Percentiles rank a stretch among this genome's conserved stretches.
phyloP scores from a whole-genome alignment of 1,284 basidiomycete genomes.

The Erythrobasidium hasegawianum region DNA sequence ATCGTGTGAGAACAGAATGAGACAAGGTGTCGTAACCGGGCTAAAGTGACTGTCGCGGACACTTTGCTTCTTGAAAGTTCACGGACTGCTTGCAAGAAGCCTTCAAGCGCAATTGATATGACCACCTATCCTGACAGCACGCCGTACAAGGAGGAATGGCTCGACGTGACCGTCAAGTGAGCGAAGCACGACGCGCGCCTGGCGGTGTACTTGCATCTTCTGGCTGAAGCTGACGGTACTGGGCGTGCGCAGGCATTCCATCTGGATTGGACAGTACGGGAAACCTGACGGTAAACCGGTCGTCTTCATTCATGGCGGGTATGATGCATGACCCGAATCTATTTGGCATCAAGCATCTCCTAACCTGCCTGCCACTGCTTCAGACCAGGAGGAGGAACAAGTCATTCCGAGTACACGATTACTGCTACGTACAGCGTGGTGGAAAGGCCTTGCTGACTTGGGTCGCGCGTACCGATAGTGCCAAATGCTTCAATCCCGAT shows the following conservation, averaged over 20 bases:
- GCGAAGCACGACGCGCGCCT: background rate
- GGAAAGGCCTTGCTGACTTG: slow-evolving; percentile 6
- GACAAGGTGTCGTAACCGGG: too few species aligned
- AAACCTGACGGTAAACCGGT: slow-evolving; percentile 52
- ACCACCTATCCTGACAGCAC: slow-evolving; percentile 58
- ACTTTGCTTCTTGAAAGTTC: too few species aligned
- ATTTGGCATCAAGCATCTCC: background rate
- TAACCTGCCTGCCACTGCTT: background rate
- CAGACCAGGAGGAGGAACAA: slow-evolving; percentile 27
- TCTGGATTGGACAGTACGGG: slow-evolving; percentile 44
- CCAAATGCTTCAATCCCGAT: slow-evolving; percentile 72
- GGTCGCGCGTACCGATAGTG: slow-evolving; percentile 51
- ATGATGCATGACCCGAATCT: background rate
- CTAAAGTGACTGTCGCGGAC: too few species aligned
- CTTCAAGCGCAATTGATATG: background rate
- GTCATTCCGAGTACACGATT: slow-evolving; percentile 8
- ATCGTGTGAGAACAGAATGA: too few species aligned
- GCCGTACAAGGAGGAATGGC: slow-evolving; percentile 62
- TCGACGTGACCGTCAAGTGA: slow-evolving; percentile 65
- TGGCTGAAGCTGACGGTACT: background rate
- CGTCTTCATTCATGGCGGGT: slow-evolving; percentile 71
- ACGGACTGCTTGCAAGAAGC: background rate
- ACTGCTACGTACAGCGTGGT: background rate
- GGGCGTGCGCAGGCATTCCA: slow-evolving; percentile 38
- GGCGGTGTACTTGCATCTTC: slow-evolving; percentile 53